A percentile compares a stretch with the other conserved stretches of the same genome.
phyloP scores from a whole-genome alignment of 495 filamentous ascomycete species.

The Penicillium nucicola region DNA sequence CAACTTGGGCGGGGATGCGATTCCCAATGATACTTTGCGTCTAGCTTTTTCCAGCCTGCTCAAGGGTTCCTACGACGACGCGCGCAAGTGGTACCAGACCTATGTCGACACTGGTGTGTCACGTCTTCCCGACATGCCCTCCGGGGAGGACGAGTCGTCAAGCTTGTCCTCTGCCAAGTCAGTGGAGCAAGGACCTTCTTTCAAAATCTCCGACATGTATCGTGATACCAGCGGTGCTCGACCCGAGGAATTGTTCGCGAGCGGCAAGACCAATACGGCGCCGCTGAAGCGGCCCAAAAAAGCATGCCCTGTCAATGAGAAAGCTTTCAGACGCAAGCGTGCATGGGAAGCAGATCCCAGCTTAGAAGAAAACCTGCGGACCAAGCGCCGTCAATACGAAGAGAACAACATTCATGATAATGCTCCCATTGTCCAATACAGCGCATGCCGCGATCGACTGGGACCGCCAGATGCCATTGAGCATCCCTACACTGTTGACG shows the following conservation, averaged over 20 bases:
- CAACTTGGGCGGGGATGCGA: constrained; percentile 5
- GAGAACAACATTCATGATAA: too few species aligned
- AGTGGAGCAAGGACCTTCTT: constrained; percentile 24
- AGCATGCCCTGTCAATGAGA: constrained; percentile 14
- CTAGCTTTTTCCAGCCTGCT: constrained; percentile 13
- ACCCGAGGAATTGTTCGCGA: constrained; percentile 17
- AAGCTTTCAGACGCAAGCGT: constrained; percentile 22
- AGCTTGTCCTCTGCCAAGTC: constrained; percentile 43
- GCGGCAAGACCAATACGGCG: constrained; percentile 31
- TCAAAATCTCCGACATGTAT: constrained; percentile 23
- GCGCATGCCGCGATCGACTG: constrained; percentile 12
- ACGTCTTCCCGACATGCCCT: constrained; percentile 1
- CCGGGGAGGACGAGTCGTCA: constrained; percentile 42
- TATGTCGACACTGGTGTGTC: not conserved
- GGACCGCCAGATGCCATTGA: constrained; percentile 5
- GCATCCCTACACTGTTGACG: constrained; percentile 1
- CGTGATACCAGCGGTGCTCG: constrained; percentile 21
- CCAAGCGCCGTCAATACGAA: constrained; percentile 17
- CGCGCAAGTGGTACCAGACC: constrained; percentile 13
- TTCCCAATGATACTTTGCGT: constrained; percentile 3
- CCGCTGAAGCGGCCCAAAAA: constrained; percentile 25
- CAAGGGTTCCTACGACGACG: constrained; percentile 11
- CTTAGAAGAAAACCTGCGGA: constrained; percentile 18
- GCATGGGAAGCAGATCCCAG: constrained; percentile 28
- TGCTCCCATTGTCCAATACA: constrained; percentile 1